Evolutionary conservation across 805 yeast species (phyloP).

Genomic region (Nakazawaea anatomiae): DNA sequence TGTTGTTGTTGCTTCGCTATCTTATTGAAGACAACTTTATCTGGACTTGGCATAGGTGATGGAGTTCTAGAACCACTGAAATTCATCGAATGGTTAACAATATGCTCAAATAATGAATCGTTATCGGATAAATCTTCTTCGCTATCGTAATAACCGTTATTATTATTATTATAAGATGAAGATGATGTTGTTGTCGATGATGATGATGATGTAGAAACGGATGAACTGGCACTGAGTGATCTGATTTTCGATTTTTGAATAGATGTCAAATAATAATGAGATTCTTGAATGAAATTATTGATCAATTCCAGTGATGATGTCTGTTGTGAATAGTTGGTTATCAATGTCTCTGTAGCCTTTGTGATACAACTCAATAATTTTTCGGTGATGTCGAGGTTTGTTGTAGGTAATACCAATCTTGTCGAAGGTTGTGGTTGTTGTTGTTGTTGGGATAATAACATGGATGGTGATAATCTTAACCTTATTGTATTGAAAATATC

Average conservation of each 20-base stretch:
- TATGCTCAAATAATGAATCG: slow-evolving; percentile 10
- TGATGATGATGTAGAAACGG: background rate
- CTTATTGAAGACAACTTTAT: slow-evolving; percentile 1
- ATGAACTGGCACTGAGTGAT: slow-evolving; percentile 3
- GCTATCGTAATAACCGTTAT: slow-evolving; percentile 2
- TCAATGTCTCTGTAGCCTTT: slow-evolving; percentile 2
- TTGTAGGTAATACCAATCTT: slow-evolving; percentile 7
- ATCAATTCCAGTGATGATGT: slow-evolving; percentile 1
- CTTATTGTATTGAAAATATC: slow-evolving; percentile 8
- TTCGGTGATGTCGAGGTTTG: slow-evolving; percentile 4
- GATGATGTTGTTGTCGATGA: background rate
- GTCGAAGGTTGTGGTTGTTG: background rate
- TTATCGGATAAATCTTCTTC: slow-evolving; percentile 7
- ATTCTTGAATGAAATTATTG: slow-evolving; percentile 6
- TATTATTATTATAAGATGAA: background rate
- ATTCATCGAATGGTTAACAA: slow-evolving; percentile 6
- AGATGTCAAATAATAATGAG: slow-evolving; percentile 3
- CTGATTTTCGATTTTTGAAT: slow-evolving; percentile 9
- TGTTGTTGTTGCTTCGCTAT: background rate
- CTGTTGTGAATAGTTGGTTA: background rate
- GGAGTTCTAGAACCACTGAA: slow-evolving; percentile 6
- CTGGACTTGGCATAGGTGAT: slow-evolving; percentile 9
- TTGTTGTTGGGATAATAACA: background rate
- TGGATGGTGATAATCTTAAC: slow-evolving; percentile 4
- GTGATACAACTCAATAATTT: slow-evolving; percentile 1